Percentiles rank a stretch among this genome's conserved stretches.
These are phyloP conservation scores for Lactuca sativa DNA, from an alignment of 129 eudicot genomes.

Conservation along the genomic window DNA sequence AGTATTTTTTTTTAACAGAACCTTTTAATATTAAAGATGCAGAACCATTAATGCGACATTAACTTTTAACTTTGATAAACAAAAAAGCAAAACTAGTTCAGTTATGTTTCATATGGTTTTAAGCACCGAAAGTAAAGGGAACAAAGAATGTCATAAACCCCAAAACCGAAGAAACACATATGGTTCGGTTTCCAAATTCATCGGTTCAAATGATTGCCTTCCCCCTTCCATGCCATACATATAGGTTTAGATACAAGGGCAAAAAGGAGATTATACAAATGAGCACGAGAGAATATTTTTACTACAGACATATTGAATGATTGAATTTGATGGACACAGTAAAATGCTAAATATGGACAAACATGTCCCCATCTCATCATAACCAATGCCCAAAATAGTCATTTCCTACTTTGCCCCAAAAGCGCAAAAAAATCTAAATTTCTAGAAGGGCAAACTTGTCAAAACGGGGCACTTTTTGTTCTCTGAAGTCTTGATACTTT, in stretches of 20 bases:
- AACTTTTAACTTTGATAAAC: background rate
- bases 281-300: background rate
- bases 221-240: background rate
- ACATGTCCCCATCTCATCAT: conserved; percentile 29
- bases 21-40: no score
- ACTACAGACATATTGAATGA: background rate
- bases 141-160: background rate
- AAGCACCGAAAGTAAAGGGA: background rate
- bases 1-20: no score
- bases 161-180: background rate
- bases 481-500: conserved; percentile 31
- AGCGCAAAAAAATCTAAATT: conserved; percentile 12
- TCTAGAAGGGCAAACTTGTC: conserved; percentile 16
- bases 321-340: conserved; percentile 1
- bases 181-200: background rate
- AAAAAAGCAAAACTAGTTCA: no score
- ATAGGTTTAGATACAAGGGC: background rate
- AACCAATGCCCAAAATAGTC: background rate
- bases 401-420: no score
- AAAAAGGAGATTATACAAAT: conserved; percentile 1
- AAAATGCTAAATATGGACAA: conserved; percentile 30
- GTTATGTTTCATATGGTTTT: background rate
- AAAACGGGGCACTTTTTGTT: conserved; percentile 59
- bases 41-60: background rate
- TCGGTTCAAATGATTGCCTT: background rate